Conservation (phyloP, 495 filamentous ascomycete species). For the Neurospora sp. region DNA sequence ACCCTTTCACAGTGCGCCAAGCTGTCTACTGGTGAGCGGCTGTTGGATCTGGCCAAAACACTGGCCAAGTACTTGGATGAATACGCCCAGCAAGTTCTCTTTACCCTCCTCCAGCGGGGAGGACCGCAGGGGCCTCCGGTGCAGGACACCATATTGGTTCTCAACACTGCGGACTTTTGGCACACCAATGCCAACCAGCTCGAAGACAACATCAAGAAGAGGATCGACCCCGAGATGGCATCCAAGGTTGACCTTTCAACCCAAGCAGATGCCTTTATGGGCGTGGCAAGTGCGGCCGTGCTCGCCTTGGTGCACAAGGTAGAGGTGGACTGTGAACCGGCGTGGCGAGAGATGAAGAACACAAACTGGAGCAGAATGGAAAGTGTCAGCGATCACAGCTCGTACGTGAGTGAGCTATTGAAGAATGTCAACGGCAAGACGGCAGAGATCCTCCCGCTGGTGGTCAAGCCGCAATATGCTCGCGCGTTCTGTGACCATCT, state of each 20-base stretch:
- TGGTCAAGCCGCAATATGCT: constrained; percentile 91
- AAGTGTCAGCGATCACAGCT: constrained; percentile 87
- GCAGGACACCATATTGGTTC: constrained; percentile 70
- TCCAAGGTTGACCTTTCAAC: constrained; percentile 75
- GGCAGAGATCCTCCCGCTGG: constrained; percentile 60
- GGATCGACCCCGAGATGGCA: constrained; percentile 69
- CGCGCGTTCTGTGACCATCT: constrained; percentile 90
- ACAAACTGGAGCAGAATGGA: constrained; percentile 94
- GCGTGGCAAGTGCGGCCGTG: constrained; percentile 81
- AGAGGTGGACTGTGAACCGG: constrained; percentile 69
- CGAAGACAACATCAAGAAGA: constrained; percentile 86
- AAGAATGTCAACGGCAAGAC: constrained; percentile 56
- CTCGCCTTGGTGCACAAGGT: constrained; percentile 73
- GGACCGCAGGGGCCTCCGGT: constrained; percentile 49
- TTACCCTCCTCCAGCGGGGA: constrained; percentile 60
- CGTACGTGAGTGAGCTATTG: constrained; percentile 76
- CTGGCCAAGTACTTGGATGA: constrained; percentile 91
- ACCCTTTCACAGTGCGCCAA: constrained; percentile 91
- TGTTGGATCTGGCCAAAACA: constrained; percentile 75
- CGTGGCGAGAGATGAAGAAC: constrained; percentile 96
- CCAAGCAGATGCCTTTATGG: constrained; percentile 91
- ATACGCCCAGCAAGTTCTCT: constrained; percentile 87
- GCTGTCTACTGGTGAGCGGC: constrained; percentile 75
- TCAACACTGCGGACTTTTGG: constrained; percentile 98
- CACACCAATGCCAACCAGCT: constrained; percentile 84